These are phyloP conservation scores for Mycena olivaceomarginata DNA, from an alignment of 768 basidiomycete genomes.

Conservation along the genomic window DNA sequence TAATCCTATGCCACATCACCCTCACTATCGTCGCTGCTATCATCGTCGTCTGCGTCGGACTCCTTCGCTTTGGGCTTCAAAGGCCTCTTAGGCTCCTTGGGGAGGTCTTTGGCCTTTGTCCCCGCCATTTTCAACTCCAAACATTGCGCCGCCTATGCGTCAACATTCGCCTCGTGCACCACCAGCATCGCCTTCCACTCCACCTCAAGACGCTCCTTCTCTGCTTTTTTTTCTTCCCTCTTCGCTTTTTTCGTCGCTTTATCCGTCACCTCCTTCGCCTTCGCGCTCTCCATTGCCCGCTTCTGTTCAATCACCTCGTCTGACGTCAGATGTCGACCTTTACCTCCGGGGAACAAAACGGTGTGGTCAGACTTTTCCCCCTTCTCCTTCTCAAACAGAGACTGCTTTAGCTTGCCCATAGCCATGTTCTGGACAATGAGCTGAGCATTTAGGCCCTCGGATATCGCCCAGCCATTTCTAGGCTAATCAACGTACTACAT, in stretches of 20 bases:
- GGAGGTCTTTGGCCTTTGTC: slow-evolving; percentile 5
- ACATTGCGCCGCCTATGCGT: not conserved
- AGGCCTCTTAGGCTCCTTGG: not conserved
- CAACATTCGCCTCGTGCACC: not conserved
- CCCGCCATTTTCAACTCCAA: not conserved
- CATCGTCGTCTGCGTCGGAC: not conserved
- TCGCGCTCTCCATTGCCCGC: too few relatives aligned
- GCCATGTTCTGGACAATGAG: slow-evolving; percentile 46
- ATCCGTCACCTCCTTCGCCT: slow-evolving; percentile 13
- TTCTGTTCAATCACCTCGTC: too few relatives aligned
- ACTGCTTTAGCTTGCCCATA: slow-evolving; percentile 29
- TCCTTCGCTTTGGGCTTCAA: not conserved
- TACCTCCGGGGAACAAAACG: too few relatives aligned
- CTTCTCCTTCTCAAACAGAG: slow-evolving; percentile 14
- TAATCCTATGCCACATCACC: too few relatives aligned
- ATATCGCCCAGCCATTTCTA: too few relatives aligned
- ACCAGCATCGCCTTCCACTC: slow-evolving; percentile 10
- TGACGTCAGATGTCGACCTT: too few relatives aligned
- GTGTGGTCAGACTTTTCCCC: not conserved
- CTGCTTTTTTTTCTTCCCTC: slow-evolving; percentile 15
- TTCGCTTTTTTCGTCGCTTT: not conserved
- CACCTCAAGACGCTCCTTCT: not conserved
- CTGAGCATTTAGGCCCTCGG: slow-evolving; percentile 40
- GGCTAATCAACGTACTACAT: too few relatives aligned
- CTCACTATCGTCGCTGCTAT: too few relatives aligned